phyloP scores from a whole-genome alignment of 2,329 filamentous ascomycete species.

The Pleomassaria siparia region DNA sequence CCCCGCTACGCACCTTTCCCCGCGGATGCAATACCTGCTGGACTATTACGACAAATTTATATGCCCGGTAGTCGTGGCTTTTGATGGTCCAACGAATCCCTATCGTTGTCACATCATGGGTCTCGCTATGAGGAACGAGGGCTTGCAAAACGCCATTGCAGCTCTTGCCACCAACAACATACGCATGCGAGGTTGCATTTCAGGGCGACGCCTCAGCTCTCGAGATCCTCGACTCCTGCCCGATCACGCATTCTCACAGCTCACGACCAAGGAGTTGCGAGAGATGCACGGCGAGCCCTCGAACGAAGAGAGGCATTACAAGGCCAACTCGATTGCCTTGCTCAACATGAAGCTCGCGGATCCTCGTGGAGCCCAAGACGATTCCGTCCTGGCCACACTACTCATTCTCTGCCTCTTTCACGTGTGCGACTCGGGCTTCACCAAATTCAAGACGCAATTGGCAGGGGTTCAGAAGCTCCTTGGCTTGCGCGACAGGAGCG shows the following conservation, averaged over 20 bases:
- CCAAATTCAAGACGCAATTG: conserved; percentile 91
- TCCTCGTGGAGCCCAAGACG: conserved; percentile 71
- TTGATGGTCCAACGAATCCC: conserved; percentile 80
- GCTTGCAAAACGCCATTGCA: conserved; percentile 89
- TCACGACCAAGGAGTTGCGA: conserved; percentile 39
- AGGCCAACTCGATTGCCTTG: conserved; percentile 78
- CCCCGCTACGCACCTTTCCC: conserved; percentile 63
- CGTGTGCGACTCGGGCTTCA: conserved; percentile 89
- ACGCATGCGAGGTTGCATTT: conserved; percentile 75
- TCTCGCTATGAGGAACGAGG: conserved; percentile 74
- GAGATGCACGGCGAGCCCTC: conserved; percentile 59
- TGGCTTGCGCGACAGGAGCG: conserved; percentile 67
- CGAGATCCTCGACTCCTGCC: conserved; percentile 35
- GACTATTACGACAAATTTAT: conserved; percentile 94
- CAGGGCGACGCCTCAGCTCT: conserved; percentile 38
- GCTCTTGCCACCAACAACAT: conserved; percentile 87
- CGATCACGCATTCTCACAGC: conserved; percentile 41
- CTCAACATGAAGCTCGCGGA: conserved; percentile 84
- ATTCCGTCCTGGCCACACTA: conserved; percentile 84
- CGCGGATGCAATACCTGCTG: conserved; percentile 84
- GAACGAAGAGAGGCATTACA: conserved; percentile 79
- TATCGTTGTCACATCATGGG: conserved; percentile 81
- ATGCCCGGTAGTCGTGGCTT: conserved; percentile 86
- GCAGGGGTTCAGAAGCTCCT: conserved; percentile 91
- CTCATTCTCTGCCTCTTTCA: conserved; percentile 89